Evolutionary conservation across 352 stramenopile genomes (phyloP), one percentile per base, ranked within the genome.

Genomic region (Globisporangium orthogonon): DNA sequence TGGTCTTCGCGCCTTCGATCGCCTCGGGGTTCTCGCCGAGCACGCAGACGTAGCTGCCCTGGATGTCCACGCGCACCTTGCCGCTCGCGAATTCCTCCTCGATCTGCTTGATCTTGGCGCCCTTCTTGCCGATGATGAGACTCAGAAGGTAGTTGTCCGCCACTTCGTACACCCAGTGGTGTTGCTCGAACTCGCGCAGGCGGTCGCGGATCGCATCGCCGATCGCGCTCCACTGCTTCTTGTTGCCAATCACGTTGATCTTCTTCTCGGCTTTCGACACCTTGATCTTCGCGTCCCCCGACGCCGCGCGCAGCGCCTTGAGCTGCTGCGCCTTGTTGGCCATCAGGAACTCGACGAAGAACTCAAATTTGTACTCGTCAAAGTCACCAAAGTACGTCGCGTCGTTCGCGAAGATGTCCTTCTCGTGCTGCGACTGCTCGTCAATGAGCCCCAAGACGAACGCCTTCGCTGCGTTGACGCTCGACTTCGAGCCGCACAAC

Each of bases 341-440:
- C 78, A 92, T 90, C 13, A 92, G 60, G 43, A 90, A 92, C 63
- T 89, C 79, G n/a, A 73, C 76, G 48, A 89, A 90, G 49, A 88
- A 85, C 48, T 71, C 69, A 51, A 92, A 92, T 47, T 89, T 88
- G 61, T 68, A 76, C 15, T 65, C 53, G 5, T 68, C 70, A 43
- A 73, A 87, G 47, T 81, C 72, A 17, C 45, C 23, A 59, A 90
- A 90, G 11, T 81, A 55, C 7, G 68, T 50, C 29, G 55, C 61
- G 52, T 90, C 70, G 23, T 66, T 63, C 10, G 70, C 74, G 10
- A 65, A 71, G 31, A 80, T 86, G 43, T 73, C 75, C 39, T 72
- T 71, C 31, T 88, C 75, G n/a, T 65, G 74, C 56, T 83, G 74
- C 30, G 76, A 83, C 54, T 90, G 73, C 57, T 84, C 70, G 29